Percentiles rank a stretch among this genome's conserved stretches.
Conservation (phyloP, 2,329 filamentous ascomycete genomes). For the Xylaria sp. region DNA sequence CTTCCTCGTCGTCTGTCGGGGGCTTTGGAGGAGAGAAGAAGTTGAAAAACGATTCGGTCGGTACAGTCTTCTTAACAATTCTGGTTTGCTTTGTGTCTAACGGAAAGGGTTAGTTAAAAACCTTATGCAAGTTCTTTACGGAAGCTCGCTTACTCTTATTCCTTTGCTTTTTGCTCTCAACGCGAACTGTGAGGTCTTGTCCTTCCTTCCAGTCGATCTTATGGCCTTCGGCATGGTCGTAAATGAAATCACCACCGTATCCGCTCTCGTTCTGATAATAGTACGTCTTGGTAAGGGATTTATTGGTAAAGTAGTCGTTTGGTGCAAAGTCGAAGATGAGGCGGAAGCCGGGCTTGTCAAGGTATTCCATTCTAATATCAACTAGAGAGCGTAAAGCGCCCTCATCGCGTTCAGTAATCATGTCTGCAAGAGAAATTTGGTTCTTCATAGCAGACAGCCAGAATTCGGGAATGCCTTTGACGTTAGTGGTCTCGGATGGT, state of each 20-base stretch:
- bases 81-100: constrained; percentile 98
- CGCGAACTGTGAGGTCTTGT: constrained; percentile 89
- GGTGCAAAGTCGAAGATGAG: constrained; percentile 96
- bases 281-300: constrained; percentile 96
- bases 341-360: constrained; percentile 96
- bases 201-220: constrained; percentile 96
- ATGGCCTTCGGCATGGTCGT: constrained; percentile 97
- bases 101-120: constrained; percentile 10
- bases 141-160: constrained; percentile 82
- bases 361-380: constrained; percentile 98
- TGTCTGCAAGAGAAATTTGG: constrained; percentile 93
- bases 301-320: constrained; percentile 98
- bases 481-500: constrained; percentile 55
- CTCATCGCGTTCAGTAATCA: constrained; percentile 98
- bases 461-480: constrained; percentile 94
- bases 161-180: constrained; percentile 99
- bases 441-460: constrained; percentile 99
- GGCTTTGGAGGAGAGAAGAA: constrained; percentile 97
- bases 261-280: constrained; percentile 99
- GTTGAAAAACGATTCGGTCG: constrained; percentile 98
- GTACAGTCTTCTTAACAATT: constrained; percentile 98
- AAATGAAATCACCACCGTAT: constrained; percentile 99
- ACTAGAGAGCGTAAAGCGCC: constrained; percentile 85
- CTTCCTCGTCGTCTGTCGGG: constrained; percentile 69
- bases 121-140: background rate